Conservation (phyloP, 495 filamentous ascomycete species). For the Penicillium manginii region DNA sequence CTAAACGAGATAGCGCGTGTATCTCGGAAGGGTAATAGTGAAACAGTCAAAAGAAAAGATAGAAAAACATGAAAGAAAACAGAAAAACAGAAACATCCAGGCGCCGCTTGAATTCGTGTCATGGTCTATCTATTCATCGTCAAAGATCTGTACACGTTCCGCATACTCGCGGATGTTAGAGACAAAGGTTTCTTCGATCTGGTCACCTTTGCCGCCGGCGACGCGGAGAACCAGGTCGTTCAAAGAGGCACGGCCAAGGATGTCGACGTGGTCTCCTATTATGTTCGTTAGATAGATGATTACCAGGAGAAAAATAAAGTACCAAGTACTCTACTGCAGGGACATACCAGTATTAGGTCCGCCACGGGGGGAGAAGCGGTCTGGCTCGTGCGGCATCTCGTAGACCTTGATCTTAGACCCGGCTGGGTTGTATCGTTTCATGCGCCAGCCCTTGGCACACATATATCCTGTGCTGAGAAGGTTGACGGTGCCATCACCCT, state of each 20-base stretch:
- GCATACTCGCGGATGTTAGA: slow-evolving; percentile 83
- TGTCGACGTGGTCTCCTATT: slow-evolving; percentile 90
- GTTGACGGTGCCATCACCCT: slow-evolving; percentile 94
- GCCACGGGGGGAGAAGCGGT: slow-evolving; percentile 85
- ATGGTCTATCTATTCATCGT: slow-evolving; percentile 50
- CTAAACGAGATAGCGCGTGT: not conserved
- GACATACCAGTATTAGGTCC: slow-evolving; percentile 84
- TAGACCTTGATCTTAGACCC: slow-evolving; percentile 77
- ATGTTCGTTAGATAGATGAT: slow-evolving; percentile 6
- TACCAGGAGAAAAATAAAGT: not conserved
- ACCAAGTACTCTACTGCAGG: not conserved
- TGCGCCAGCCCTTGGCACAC: slow-evolving; percentile 90
- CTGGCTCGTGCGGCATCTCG: slow-evolving; percentile 97
- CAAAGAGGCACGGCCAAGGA: slow-evolving; percentile 82
- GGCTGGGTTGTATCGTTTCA: slow-evolving; percentile 92
- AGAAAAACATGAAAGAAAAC: not conserved
- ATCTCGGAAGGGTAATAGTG: no score
- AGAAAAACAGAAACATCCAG: slow-evolving; percentile 3
- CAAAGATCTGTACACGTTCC: slow-evolving; percentile 75
- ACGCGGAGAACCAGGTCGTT: slow-evolving; percentile 91
- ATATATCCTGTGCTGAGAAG: slow-evolving; percentile 90
- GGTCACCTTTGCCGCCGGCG: slow-evolving; percentile 82
- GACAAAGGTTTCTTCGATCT: slow-evolving; percentile 75
- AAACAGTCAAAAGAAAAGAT: not conserved
- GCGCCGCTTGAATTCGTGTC: not conserved